phyloP scores from a whole-genome alignment of 306 rosid species.

The Citrullus mucosospermus region DNA sequence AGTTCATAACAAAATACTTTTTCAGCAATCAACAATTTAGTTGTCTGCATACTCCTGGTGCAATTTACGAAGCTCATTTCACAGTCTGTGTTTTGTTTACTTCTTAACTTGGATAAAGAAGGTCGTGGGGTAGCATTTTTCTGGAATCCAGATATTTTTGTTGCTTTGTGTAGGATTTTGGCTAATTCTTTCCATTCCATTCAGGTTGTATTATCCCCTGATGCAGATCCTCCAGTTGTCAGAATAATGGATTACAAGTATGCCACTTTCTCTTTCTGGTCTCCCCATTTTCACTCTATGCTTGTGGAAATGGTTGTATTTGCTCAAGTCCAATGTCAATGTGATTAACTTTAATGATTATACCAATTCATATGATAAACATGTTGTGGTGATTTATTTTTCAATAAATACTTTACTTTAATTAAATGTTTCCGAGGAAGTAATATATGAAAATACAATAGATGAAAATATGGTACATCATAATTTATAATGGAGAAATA shows the following conservation, averaged over 20 bases:
- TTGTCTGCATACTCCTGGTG: background rate
- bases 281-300: background rate
- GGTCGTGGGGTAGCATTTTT: background rate
- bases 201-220: constrained; percentile 85
- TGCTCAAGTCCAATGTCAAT: background rate
- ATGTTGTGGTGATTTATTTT: background rate
- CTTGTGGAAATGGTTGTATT: background rate
- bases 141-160: background rate
- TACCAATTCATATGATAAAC: background rate
- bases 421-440: background rate
- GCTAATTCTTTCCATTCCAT: constrained; percentile 8
- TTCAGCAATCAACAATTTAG: background rate
- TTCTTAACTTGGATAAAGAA: background rate
- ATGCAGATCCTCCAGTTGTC: constrained; percentile 94
- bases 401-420: background rate
- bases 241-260: constrained; percentile 90
- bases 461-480: background rate
- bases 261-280: background rate
- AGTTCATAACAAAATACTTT: background rate
- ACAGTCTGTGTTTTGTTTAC: background rate
- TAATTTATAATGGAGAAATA: background rate
- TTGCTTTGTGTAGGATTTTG: background rate
- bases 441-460: background rate
- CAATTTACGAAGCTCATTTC: background rate
- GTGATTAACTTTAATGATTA: background rate